A percentile compares a stretch with the other conserved stretches of the same genome.
Conservation (phyloP, 176 grass and related monocot species). For the Oryza brachyantha region DNA sequence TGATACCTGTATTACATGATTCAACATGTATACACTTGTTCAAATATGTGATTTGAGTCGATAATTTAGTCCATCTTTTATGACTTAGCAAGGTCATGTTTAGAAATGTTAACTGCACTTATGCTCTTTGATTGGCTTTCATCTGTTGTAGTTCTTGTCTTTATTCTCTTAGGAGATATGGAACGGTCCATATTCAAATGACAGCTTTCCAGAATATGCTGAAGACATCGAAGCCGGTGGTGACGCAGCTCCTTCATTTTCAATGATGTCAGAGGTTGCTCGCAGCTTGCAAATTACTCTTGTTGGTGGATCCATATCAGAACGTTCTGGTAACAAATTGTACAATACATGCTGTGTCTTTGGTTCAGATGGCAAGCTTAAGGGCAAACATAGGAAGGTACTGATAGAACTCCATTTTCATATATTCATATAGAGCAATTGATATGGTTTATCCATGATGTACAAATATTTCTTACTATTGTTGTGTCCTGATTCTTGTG, state of each 20-base stretch:
- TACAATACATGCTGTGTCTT: conserved; percentile 95
- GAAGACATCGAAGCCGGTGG: conserved; percentile 89
- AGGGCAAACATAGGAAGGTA: conserved; percentile 97
- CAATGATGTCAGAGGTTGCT: conserved; percentile 86
- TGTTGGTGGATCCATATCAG: conserved; percentile 94
- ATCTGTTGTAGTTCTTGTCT: background rate
- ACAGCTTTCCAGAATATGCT: conserved; percentile 85
- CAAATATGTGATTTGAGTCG: background rate
- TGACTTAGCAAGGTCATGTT: background rate
- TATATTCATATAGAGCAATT: background rate
- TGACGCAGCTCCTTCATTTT: conserved; percentile 75
- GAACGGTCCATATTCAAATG: conserved; percentile 92
- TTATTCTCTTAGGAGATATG: conserved; percentile 79
- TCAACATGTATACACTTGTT: background rate
- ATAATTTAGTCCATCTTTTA: background rate
- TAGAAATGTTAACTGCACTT: background rate
- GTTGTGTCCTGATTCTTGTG: background rate
- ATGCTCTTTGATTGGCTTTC: background rate
- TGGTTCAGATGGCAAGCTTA: conserved; percentile 84
- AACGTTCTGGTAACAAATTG: conserved; percentile 64
- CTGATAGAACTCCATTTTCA: background rate
- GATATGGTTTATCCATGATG: background rate
- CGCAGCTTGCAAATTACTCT: conserved; percentile 66
- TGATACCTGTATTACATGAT: background rate
- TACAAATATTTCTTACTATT: background rate